Evolutionary conservation across 345 rosid species (phyloP), one percentile per base, ranked within the genome.

Genomic region (Citrus sp.): DNA sequence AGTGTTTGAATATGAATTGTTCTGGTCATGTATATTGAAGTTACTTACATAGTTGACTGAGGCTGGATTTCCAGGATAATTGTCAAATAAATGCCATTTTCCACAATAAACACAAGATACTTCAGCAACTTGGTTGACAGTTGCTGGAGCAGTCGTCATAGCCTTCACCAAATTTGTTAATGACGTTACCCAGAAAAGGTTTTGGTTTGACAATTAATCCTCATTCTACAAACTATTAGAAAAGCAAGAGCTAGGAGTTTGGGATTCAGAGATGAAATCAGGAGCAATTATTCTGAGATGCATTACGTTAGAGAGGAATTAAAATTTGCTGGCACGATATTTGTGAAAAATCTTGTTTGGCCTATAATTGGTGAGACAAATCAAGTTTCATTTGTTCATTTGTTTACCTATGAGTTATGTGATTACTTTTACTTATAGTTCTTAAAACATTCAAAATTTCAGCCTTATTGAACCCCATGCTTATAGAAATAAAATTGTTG

Each of bases 171-270:
- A 4, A 6, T 35, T 35, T 35, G 37, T 35, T 35, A 35, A 35
- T 35, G 6, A 35, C 1, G 37, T 35, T 35, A 95, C 49, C 88
- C 89, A 0, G 82, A 88, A 83, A 93, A 91, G 87, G 86, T 91
- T 80, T 93, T 95, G 93, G 91, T 38, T 68, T 92, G 82, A 92
- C 96, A 30, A 92, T 93, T 49, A 88, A 91, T 83, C 95, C 96
- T 12, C 18, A 91, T 90, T 68, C 82, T 92, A 82, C 97, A 89
- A 84, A 80, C 93, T 9, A 93, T 92, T 73, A 85, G 97, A 5
- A 89, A 85, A 70, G 88, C 92, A 1, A 91, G 97, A 79, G 98
- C 97, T 22, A 90, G 85, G 85, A 85, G 77, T 80, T 82, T 92
- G 77, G 97, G 98, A 16, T 90, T 93, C 27, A 79, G 88, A 12